These are phyloP conservation scores for Ceratopteris richardii DNA, from an alignment of 75 land plant genomes.

Conservation along the genomic window DNA sequence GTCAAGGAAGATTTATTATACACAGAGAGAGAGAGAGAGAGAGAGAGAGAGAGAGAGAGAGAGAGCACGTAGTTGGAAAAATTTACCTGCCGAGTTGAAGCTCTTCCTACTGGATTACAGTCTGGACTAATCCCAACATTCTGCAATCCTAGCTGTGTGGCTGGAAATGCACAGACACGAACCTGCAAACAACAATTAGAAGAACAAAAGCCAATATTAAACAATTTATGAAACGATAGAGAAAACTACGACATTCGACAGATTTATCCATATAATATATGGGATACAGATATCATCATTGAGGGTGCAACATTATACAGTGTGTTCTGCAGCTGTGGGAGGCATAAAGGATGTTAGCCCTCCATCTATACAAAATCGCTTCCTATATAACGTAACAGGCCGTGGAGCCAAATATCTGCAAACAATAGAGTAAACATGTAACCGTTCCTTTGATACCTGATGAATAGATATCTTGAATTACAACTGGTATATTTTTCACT, in stretches of 20 bases:
- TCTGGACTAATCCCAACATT: conserved; percentile 90
- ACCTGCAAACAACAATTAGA: conserved; percentile 36
- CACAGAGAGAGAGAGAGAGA: not conserved
- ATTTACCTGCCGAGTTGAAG: conserved; percentile 63
- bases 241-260: not conserved
- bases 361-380: conserved; percentile 90
- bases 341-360: conserved; percentile 99
- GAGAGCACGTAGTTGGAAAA: not conserved
- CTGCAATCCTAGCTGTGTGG: conserved; percentile 43
- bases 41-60: not conserved
- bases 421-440: not conserved
- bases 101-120: conserved; percentile 68
- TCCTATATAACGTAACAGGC: conserved; percentile 78
- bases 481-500: no score
- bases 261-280: not conserved
- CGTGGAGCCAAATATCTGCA: conserved; percentile 82
- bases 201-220: no score
- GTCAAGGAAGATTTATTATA: not conserved
- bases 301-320: no score
- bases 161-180: conserved; percentile 88
- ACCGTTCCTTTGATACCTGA: not conserved
- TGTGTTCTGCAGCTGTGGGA: conserved; percentile 82
- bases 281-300: not conserved
- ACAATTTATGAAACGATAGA: not conserved
- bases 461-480: no score